Evolutionary conservation across 1,284 basidiomycete species (phyloP).

Genomic region (Tausonia pullulans): DNA sequence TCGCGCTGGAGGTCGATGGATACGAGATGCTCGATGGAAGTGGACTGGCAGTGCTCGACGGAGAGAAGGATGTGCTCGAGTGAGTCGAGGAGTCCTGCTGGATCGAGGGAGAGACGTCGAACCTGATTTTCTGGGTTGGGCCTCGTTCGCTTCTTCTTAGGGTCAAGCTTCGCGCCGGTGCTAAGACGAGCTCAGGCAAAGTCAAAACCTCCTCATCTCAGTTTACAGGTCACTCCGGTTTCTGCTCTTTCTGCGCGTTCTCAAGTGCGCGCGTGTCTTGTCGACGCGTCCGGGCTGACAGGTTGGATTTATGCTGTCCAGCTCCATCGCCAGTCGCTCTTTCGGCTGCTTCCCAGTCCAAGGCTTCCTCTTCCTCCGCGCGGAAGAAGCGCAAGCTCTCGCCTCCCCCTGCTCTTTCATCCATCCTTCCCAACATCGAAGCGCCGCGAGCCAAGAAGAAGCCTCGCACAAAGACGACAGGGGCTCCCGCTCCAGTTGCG

Average conservation of each 20-base stretch:
- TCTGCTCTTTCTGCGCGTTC: too few species aligned
- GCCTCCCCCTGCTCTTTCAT: neutral
- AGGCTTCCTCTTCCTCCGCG: neutral
- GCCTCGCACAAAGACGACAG: too few species aligned
- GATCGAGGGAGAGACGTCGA: conserved; percentile 19
- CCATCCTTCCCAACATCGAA: neutral
- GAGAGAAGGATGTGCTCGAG: conserved; percentile 28
- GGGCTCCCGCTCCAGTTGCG: too few species aligned
- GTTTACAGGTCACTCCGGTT: neutral
- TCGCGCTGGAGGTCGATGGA: conserved; percentile 32
- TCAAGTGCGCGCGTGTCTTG: too few species aligned
- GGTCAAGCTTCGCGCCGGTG: too few species aligned
- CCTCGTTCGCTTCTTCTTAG: neutral
- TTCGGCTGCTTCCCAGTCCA: neutral
- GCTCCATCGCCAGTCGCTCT: neutral
- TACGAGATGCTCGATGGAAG: conserved; percentile 32
- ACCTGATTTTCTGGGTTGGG: conserved; percentile 13
- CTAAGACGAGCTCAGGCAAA: conserved; percentile 10
- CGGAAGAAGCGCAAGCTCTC: conserved; percentile 9
- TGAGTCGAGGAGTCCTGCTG: conserved; percentile 21
- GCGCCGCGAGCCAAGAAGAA: neutral
- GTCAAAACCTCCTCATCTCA: neutral
- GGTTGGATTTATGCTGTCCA: neutral
- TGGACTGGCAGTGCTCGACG: conserved; percentile 24
- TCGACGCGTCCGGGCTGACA: too few species aligned